These are phyloP conservation scores for Amauroascus niger DNA, from an alignment of 2,329 filamentous ascomycete species.

Conservation along the genomic window DNA sequence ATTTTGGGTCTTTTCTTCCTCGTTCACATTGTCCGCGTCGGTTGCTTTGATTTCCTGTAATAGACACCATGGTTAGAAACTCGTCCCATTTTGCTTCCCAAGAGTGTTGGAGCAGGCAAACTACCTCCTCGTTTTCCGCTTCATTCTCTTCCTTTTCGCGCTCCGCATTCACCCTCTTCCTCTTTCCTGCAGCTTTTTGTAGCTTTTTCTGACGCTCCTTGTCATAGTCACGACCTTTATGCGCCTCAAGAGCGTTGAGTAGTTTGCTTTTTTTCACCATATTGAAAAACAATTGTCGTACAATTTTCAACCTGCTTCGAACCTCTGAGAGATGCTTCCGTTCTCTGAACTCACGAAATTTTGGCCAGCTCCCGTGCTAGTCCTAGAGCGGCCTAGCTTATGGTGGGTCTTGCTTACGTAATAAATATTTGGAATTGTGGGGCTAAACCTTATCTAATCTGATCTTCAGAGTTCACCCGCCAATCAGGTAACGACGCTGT, in stretches of 20 bases:
- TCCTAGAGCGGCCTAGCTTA: not conserved
- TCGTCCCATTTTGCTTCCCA: not conserved
- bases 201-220: conserved; percentile 68
- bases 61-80: not conserved
- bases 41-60: conserved; percentile 15
- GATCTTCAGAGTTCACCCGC: not conserved
- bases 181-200: conserved; percentile 41
- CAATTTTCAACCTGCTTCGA: not conserved
- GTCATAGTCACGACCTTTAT: conserved; percentile 58
- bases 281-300: conserved; percentile 15
- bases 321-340: not conserved
- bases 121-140: conserved; percentile 16
- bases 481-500: not conserved
- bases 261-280: conserved; percentile 51
- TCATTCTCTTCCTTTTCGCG: conserved; percentile 14
- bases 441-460: conserved; percentile 8
- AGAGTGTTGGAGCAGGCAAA: conserved; percentile 11
- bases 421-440: not conserved
- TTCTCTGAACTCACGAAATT: conserved; percentile 10
- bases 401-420: not conserved
- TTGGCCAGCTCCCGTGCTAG: conserved; percentile 9
- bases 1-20: conserved; percentile 13
- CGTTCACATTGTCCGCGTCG: conserved; percentile 19
- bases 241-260: conserved; percentile 48
- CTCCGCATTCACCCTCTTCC: conserved; percentile 29